Evolutionary conservation across 768 basidiomycete genomes (phyloP), one percentile per base, ranked within the genome.

Genomic region (Mycena venus): DNA sequence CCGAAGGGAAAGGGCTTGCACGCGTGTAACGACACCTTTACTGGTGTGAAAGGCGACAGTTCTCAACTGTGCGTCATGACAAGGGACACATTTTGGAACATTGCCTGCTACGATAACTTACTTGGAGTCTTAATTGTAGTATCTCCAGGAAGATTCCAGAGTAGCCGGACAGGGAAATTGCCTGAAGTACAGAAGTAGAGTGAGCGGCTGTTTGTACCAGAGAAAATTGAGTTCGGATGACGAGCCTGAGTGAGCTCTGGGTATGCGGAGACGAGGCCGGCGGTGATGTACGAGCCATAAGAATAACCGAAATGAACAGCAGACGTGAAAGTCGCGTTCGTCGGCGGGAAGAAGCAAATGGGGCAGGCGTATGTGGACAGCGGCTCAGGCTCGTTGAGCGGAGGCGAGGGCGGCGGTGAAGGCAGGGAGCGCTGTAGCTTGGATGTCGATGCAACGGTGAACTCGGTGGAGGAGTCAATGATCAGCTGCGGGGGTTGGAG

Each of bases 261-360:
- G 59, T 72, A 42, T 21, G 58, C 63, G 4, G 71, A 66, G 4
- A 64, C 71, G 29, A 72, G 63, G 27, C 25, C 63, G 64, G 71
- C 71, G 15, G 71, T 66, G 71, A 72, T 60, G 64, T 66, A 72
- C 1, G 71, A 38, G 64, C 71, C 71, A 14, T 60, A 72, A 3
- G 65, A 72, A 21, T 72, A 58, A 0, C 71, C 71, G 38, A 72
- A 67, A n/a, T 72, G 71, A 2, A 72, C 64, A 14, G 64, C 58
- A n/a, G 64, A 61, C 19, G 31, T 27, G 42, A 72, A n/a, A n/a
- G 94, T 93, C 6, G 95, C 93, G 72, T 94, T 91, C 0, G 90
- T 90, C 0, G 94, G 94, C 0, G 93, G 89, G 47, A 86, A 91
- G 85, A 95, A 94, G 79, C 95, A 95, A 72, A 95, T 93, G 12